phyloP scores from a whole-genome alignment of 192 early-diverging fungal genomes.

The Rhizophlyctis rosea region DNA sequence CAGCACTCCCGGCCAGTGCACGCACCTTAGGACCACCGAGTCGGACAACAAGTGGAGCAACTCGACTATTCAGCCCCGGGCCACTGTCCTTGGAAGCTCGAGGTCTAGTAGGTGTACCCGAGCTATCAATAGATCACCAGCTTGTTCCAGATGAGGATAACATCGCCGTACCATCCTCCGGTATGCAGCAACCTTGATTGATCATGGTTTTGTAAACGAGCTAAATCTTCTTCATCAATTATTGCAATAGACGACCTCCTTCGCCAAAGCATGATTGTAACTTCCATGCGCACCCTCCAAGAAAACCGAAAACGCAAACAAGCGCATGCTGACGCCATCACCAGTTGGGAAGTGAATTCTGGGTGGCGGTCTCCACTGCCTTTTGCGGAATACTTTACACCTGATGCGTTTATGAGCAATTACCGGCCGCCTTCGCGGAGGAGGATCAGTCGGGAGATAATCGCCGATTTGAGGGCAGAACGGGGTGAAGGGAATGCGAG shows the following conservation, averaged over 20 bases:
- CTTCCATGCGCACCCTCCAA: conserved; percentile 21
- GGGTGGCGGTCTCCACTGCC: no score
- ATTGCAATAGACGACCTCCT: background rate
- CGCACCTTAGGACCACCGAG: no score
- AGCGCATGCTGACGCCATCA: no score
- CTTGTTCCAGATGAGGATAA: no score
- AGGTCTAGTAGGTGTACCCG: no score
- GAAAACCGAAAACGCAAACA: conserved; percentile 19
- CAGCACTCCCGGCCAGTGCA: no score
- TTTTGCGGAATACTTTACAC: conserved; percentile 4
- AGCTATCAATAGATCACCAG: no score
- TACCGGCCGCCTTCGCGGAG: background rate
- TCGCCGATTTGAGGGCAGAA: background rate
- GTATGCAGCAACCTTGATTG: background rate
- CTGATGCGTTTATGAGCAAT: no score
- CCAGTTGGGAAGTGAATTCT: no score
- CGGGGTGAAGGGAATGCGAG: background rate
- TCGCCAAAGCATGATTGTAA: conserved; percentile 31
- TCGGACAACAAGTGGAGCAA: no score
- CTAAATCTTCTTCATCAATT: conserved; percentile 1
- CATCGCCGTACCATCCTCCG: background rate
- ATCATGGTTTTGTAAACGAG: background rate
- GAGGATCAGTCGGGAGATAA: background rate
- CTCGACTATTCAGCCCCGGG: no score
- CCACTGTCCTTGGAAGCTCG: no score